A percentile compares a stretch with the other conserved stretches of the same genome.
phyloP scores from a whole-genome alignment of 768 basidiomycete species.

The Rhodotorula toruloides region DNA sequence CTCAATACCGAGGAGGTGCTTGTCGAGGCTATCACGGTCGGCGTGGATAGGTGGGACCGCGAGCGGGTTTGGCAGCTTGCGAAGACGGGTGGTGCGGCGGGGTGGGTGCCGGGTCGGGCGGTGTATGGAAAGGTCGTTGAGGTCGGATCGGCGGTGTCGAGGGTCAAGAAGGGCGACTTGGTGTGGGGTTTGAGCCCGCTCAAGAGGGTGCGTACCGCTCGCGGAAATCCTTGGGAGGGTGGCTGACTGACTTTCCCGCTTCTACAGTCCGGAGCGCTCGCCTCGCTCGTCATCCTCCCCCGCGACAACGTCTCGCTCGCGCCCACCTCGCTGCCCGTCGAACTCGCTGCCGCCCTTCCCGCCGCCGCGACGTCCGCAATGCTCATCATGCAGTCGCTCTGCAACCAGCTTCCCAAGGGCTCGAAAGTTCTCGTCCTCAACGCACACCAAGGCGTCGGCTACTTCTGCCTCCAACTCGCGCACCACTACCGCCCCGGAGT shows the following conservation, averaged over 20 bases:
- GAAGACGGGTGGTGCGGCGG: slow-evolving; percentile 31
- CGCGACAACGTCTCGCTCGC: slow-evolving; percentile 40
- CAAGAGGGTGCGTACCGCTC: slow-evolving; percentile 19
- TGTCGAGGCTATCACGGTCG: slow-evolving; percentile 42
- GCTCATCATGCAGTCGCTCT: slow-evolving; percentile 35
- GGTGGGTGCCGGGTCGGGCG: slow-evolving; percentile 41
- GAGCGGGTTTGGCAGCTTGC: slow-evolving; percentile 38
- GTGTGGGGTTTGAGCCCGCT: slow-evolving; percentile 42
- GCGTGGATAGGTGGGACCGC: slow-evolving; percentile 40
- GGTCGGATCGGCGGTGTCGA: slow-evolving; percentile 27
- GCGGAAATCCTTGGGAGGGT: not conserved
- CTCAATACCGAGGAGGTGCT: slow-evolving; percentile 37
- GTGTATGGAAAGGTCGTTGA: slow-evolving; percentile 43
- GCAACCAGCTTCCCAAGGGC: slow-evolving; percentile 26
- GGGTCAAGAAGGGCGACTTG: slow-evolving; percentile 39
- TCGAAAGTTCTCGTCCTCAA: slow-evolving; percentile 40
- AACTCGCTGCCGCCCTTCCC: slow-evolving; percentile 39
- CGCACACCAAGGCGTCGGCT: slow-evolving; percentile 41
- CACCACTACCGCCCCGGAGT: slow-evolving; percentile 17
- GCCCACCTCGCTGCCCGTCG: slow-evolving; percentile 36
- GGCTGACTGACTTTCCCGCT: not conserved
- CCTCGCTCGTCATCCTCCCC: slow-evolving; percentile 38
- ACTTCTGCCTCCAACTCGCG: slow-evolving; percentile 39
- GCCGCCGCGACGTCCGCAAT: slow-evolving; percentile 40
- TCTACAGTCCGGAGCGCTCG: slow-evolving; percentile 40